Conservation (phyloP, 2,329 filamentous ascomycete genomes). For the Rasamsonia emersonii region DNA sequence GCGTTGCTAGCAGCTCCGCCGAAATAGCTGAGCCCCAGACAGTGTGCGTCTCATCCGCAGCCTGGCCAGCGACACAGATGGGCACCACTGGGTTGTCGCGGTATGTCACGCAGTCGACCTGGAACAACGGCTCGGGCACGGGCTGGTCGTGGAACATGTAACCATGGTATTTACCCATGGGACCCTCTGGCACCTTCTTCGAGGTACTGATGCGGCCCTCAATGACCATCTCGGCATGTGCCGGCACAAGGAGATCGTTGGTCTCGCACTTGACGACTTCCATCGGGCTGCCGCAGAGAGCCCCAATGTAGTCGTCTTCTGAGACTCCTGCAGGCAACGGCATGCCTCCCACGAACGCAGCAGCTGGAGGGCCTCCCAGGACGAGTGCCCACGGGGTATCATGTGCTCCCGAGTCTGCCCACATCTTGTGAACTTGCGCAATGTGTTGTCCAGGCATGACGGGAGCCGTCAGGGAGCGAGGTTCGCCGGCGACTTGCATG, state of each 20-base stretch:
- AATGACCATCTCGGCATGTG: constrained; percentile 14
- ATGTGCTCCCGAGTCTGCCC: constrained; percentile 14
- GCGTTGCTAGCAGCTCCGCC: constrained; percentile 13
- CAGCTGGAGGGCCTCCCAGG: constrained; percentile 14
- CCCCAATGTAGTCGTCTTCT: constrained; percentile 10
- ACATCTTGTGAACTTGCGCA: constrained; percentile 12
- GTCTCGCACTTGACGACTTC: constrained; percentile 16
- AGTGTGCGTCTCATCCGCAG: constrained; percentile 14
- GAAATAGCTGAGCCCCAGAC: constrained; percentile 12
- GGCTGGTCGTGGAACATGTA: constrained; percentile 9
- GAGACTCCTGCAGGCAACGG: constrained; percentile 10
- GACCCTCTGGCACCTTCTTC: constrained; percentile 13
- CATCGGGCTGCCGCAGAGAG: constrained; percentile 11
- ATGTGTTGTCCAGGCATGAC: constrained; percentile 15
- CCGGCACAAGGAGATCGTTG: constrained; percentile 13
- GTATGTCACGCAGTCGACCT: constrained; percentile 14
- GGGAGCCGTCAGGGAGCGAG: constrained; percentile 10
- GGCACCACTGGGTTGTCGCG: constrained; percentile 12
- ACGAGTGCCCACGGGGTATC: constrained; percentile 14
- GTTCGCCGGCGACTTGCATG: constrained; percentile 11
- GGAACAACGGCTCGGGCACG: constrained; percentile 11
- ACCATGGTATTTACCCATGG: constrained; percentile 16
- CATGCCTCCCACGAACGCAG: constrained; percentile 12
- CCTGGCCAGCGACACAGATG: constrained; percentile 11
- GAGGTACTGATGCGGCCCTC: constrained; percentile 13